These are phyloP conservation scores for Botrytis galanthina DNA, from an alignment of 2,329 filamentous ascomycete species.

Conservation along the genomic window DNA sequence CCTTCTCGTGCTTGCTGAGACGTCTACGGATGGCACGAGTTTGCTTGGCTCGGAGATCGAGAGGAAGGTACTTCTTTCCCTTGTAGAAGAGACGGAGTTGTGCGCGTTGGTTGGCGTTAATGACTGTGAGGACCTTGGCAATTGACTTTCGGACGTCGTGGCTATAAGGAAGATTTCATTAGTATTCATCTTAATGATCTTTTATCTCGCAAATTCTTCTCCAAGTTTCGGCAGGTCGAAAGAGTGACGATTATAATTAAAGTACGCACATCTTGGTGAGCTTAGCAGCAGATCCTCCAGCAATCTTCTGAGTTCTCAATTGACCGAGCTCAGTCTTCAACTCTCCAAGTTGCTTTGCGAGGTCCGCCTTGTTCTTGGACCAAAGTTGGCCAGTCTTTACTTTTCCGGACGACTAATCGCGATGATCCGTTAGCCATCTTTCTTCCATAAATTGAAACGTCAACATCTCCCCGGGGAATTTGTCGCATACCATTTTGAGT, in stretches of 20 bases:
- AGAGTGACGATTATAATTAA: not conserved
- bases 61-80: slow-evolving; percentile 98
- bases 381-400: slow-evolving; percentile 97
- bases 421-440: slow-evolving; percentile 37
- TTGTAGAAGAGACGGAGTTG: slow-evolving; percentile 99
- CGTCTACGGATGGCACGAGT: slow-evolving; percentile 96
- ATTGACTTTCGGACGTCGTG: slow-evolving; percentile 99
- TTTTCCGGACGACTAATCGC: slow-evolving; percentile 58
- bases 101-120: slow-evolving; percentile 98
- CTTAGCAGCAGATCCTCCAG: slow-evolving; percentile 88
- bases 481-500: slow-evolving; percentile 21
- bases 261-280: slow-evolving; percentile 88
- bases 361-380: slow-evolving; percentile 99
- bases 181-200: not conserved
- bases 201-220: not conserved
- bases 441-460: slow-evolving; percentile 7
- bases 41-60: slow-evolving; percentile 98
- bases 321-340: slow-evolving; percentile 95
- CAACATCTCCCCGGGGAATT: not conserved
- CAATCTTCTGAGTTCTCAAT: slow-evolving; percentile 97
- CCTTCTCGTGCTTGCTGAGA: slow-evolving; percentile 87
- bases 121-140: slow-evolving; percentile 96
- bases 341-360: slow-evolving; percentile 91
- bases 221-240: not conserved
- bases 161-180: slow-evolving; percentile 48